These are phyloP conservation scores for Botrytis squamosa DNA, from an alignment of 2,329 filamentous ascomycete species.

Conservation along the genomic window DNA sequence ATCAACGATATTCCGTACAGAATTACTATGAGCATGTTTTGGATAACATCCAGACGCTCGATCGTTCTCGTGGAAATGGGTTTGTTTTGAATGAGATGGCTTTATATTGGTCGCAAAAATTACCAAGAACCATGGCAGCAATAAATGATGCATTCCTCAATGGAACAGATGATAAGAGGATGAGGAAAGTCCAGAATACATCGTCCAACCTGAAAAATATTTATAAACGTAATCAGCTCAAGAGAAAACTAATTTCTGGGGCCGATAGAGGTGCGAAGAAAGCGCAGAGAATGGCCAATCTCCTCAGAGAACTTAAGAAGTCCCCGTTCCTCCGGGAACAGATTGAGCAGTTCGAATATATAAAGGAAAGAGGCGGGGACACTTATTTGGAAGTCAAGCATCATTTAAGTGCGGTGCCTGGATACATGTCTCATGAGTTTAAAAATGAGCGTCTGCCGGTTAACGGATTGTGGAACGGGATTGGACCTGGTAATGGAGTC, in stretches of 20 bases:
- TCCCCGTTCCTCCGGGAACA: fast-evolving
- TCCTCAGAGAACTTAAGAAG: not conserved
- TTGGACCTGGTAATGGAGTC: not conserved
- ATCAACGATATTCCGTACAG: not conserved
- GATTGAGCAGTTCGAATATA: not conserved
- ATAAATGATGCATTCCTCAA: no score
- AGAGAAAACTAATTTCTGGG: fast-evolving
- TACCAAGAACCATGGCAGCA: not conserved
- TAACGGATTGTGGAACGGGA: not conserved
- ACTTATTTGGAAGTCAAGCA: not conserved
- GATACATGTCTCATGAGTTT: not conserved
- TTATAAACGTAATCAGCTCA: not conserved
- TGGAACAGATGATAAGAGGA: not conserved
- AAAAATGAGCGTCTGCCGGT: fast-evolving
- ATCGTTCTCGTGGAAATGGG: not conserved
- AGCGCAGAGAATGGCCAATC: not conserved
- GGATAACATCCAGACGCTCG: fast-evolving
- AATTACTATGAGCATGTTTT: not conserved
- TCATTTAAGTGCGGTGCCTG: not conserved
- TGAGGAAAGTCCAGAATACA: not conserved
- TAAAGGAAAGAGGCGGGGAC: not conserved
- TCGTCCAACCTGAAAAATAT: not conserved
- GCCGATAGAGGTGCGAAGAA: fast-evolving
- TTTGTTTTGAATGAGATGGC: fast-evolving
- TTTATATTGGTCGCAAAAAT: not conserved